Evolutionary conservation across 2,329 filamentous ascomycete genomes (phyloP).

Genomic region (Fusarium sp.): DNA sequence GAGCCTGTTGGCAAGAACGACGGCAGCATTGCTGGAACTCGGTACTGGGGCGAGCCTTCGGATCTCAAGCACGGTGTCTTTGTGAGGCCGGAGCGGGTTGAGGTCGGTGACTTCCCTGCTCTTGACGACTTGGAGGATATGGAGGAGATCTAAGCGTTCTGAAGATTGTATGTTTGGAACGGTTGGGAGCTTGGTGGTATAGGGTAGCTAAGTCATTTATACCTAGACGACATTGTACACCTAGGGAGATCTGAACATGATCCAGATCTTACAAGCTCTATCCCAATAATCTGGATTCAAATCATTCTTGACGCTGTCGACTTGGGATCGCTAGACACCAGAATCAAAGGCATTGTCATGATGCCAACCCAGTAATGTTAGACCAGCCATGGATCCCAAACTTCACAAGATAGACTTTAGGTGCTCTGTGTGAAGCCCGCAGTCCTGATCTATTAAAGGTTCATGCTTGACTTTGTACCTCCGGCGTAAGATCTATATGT

Average conservation of each 20-base stretch:
- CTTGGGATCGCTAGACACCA: neutral
- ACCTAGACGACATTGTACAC: neutral
- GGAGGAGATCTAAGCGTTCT: slow-evolving; percentile 71
- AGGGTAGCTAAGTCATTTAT: neutral
- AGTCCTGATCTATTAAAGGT: neutral
- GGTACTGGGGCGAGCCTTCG: slow-evolving; percentile 77
- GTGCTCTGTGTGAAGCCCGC: neutral
- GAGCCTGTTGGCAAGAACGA: slow-evolving; percentile 88
- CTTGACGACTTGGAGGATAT: slow-evolving; percentile 82
- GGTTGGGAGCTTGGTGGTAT: neutral
- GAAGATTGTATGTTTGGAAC: neutral
- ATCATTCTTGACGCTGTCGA: neutral
- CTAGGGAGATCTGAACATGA: neutral
- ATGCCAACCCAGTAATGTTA: neutral
- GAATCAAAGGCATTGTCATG: neutral
- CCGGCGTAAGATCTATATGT: neutral
- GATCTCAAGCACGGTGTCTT: slow-evolving; percentile 80
- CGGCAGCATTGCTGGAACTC: slow-evolving; percentile 73
- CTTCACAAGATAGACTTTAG: neutral
- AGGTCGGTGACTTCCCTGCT: slow-evolving; percentile 77
- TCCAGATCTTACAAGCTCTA: neutral
- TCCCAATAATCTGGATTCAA: neutral
- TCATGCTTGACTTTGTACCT: neutral
- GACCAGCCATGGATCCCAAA: neutral
- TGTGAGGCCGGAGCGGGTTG: slow-evolving; percentile 81